phyloP scores from a whole-genome alignment of 495 filamentous ascomycete species.

The Achaetomiella virescens region DNA sequence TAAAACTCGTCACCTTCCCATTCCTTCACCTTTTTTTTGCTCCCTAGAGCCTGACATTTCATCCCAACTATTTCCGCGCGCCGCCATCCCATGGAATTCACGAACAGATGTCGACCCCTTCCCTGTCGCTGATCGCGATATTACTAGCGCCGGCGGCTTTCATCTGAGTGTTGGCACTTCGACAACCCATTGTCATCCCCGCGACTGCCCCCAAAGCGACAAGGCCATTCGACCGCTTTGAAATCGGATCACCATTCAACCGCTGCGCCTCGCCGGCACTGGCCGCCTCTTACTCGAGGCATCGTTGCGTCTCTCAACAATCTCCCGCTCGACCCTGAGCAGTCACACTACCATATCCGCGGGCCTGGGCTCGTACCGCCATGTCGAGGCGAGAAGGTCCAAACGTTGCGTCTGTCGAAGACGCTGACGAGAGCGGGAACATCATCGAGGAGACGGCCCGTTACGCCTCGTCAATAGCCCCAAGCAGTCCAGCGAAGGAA shows the following conservation, averaged over 20 bases:
- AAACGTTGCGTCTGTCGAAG: constrained; percentile 42
- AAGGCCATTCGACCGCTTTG: background rate
- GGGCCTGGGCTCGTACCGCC: constrained; percentile 23
- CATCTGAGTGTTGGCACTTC: constrained; percentile 10
- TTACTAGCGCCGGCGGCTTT: constrained; percentile 1
- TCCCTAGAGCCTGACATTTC: constrained; percentile 24
- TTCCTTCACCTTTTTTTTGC: constrained; percentile 29
- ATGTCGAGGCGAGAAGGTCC: constrained; percentile 26
- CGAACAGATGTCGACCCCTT: background rate
- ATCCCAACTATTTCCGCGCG: constrained; percentile 25
- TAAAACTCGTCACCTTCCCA: constrained; percentile 34
- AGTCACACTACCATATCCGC: constrained; percentile 10
- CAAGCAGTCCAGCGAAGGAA: constrained; percentile 38
- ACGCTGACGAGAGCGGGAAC: constrained; percentile 41
- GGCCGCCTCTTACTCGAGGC: constrained; percentile 27
- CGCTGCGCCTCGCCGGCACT: constrained; percentile 13
- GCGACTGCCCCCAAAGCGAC: background rate
- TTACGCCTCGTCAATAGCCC: constrained; percentile 32
- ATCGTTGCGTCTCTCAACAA: constrained; percentile 24
- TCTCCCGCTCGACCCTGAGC: constrained; percentile 1
- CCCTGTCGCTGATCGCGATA: background rate
- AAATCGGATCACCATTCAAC: constrained; percentile 1
- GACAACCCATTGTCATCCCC: constrained; percentile 1
- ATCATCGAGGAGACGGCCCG: constrained; percentile 34
- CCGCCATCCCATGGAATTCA: constrained; percentile 12